Evolutionary conservation across 2,329 filamentous ascomycete species (phyloP), one percentile per base, ranked within the genome.

Genomic region (Ambrosiella beaveri): DNA sequence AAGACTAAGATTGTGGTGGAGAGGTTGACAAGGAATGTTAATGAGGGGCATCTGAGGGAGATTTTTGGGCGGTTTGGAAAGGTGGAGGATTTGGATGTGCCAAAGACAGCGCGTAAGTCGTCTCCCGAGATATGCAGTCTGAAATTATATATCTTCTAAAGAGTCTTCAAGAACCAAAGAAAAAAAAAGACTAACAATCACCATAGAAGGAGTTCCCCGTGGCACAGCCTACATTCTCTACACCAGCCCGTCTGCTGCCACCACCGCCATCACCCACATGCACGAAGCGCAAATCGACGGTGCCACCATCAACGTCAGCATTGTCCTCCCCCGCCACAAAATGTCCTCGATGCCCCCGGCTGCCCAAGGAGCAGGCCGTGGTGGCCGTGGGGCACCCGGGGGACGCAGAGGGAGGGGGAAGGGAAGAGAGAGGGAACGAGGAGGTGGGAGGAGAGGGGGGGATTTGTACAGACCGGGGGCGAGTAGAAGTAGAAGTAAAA

Each of bases 201-300:
- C 61, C 57, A 59, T 65, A 93, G 88, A 86, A 74, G 85, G 86
- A 68, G 89, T 83, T 57, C 97, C 97, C 66, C 84, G 91, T 59
- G 91, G 93, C 52, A 95, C 88, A 36, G 93, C 91, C 38, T 97
- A 96, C 69, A 89, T 97, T 62, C 76, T 95, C 47, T 98, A 85
- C 70, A 75, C 81, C 57, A 77, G 85, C 63, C 80, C 89, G 63
- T 75, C 79, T 54, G 85, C 91, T 62, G 91, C 93, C 27, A 88
- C 96, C 70, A 76, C 82, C 12, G 93, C 93, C 36, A 94, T 96
- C 64, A 82, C 90, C 15, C 87, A 95, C 68, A 97, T 98, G 93
- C 93, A 98, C 70, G 93, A 98, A 72, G 88, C 87, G n/a, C 87
- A 95, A 66, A 73, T 95, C 36, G 90, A 96, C 69, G 89, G 89